A percentile compares a stretch with the other conserved stretches of the same genome.
Evolutionary conservation across 768 basidiomycete genomes (phyloP).

Genomic region (Phaeolepiota aurea): DNA sequence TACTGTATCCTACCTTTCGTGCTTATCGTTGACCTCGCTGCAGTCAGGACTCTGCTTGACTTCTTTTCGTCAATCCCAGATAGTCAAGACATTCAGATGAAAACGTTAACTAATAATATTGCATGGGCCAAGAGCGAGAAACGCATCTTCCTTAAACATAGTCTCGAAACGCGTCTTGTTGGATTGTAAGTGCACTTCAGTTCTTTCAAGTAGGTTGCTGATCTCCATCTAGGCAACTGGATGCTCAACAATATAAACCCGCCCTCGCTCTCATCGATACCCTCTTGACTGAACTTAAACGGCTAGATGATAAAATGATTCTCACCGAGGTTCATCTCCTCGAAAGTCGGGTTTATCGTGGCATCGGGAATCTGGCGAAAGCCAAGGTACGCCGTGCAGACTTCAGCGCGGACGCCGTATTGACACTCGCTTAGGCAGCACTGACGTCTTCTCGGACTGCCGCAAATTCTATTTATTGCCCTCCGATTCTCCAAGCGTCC

Average conservation of each 20-base stretch:
- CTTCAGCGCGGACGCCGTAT: conserved; percentile 11
- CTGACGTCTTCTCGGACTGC: conserved; percentile 88
- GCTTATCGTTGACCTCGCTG: neutral
- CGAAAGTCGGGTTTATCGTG: conserved; percentile 87
- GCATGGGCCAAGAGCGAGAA: conserved; percentile 90
- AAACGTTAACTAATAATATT: conserved; percentile 84
- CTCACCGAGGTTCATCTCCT: conserved; percentile 94
- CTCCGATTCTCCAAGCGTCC: conserved; percentile 32
- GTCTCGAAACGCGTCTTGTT: conserved; percentile 82
- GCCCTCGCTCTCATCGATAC: conserved; percentile 78
- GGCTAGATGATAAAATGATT: conserved; percentile 95
- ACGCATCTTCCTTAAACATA: conserved; percentile 93
- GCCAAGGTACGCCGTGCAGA: conserved; percentile 53
- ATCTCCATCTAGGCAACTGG: conserved; percentile 74
- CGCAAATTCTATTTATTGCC: conserved; percentile 92
- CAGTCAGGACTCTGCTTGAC: conserved; percentile 90
- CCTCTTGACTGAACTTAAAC: conserved; percentile 86
- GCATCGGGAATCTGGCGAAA: conserved; percentile 82
- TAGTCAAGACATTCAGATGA: conserved; percentile 69
- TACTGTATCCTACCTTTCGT: neutral
- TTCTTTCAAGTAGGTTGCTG: too few relatives aligned
- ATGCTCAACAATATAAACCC: conserved; percentile 64
- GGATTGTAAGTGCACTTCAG: conserved; percentile 38
- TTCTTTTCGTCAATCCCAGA: conserved; percentile 77
- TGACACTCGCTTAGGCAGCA: conserved; percentile 46